These are phyloP conservation scores for Phytophthora fragariae DNA, from an alignment of 352 stramenopile genomes.

Conservation along the genomic window DNA sequence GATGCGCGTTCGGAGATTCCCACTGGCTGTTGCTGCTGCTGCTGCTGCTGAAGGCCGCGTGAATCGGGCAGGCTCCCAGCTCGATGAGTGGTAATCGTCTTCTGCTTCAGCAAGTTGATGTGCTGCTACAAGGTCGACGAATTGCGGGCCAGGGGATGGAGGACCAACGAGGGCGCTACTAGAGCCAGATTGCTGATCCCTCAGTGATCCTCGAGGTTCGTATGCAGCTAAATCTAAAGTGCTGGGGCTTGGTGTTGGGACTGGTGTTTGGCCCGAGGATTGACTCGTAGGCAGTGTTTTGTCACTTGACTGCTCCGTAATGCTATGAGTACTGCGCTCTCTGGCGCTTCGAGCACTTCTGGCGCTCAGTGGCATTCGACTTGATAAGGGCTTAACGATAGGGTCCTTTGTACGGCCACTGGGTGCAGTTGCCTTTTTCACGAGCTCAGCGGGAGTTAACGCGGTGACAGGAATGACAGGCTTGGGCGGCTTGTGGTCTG, in stretches of 20 bases:
- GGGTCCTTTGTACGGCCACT: constrained; percentile 28
- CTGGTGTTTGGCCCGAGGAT: constrained; percentile 1
- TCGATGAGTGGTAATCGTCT: constrained; percentile 20
- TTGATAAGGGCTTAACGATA: constrained; percentile 43
- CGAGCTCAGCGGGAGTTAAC: constrained; percentile 55
- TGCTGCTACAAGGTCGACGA: constrained; percentile 16
- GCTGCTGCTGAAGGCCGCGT: constrained; percentile 29
- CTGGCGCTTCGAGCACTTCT: constrained; percentile 22
- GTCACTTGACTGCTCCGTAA: constrained; percentile 10
- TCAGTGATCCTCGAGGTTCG: neutral
- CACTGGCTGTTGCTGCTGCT: neutral
- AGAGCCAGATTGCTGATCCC: neutral
- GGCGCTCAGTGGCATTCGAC: constrained; percentile 30
- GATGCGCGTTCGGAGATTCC: constrained; percentile 24
- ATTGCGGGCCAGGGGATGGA: constrained; percentile 2
- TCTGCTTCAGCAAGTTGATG: constrained; percentile 14
- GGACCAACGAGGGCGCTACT: neutral
- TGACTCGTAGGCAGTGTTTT: constrained; percentile 2
- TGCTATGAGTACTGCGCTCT: constrained; percentile 16
- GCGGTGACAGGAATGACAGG: constrained; percentile 47
- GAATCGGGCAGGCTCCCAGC: constrained; percentile 26
- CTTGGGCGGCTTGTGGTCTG: constrained; percentile 17
- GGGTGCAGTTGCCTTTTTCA: constrained; percentile 58
- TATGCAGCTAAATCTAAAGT: constrained; percentile 1
- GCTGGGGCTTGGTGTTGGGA: constrained; percentile 25